Base-by-base conservation (phyloP, 148 eudicot species). In the Rhododendron ovatum region DNA sequence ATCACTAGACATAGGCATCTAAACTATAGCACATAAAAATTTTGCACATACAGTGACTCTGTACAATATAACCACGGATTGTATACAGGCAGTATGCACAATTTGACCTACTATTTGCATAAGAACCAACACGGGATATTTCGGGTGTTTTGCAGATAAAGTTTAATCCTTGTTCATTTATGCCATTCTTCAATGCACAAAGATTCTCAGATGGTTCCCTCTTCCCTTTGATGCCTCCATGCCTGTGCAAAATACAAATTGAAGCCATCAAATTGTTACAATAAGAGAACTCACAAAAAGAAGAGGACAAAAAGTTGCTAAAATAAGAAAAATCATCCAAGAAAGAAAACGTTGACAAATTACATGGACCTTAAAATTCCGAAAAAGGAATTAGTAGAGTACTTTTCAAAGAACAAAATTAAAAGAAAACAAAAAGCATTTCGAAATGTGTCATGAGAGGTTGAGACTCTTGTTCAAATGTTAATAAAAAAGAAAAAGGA, bases 211-310 rank as follows among this genome's bases (percentile, higher is more conserved):
- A 90, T 41, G 45, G 45, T 87, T 86, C 85, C 90, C 87, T 88
- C 91, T 86, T 88, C 90, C 91, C 87, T 77, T 84, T 84, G 91
- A 88, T 85, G 91, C 91, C 78, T 86, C 85, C 63, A 86, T 24
- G 89, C 93, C 92, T 91, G 91, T 91, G 88, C 87, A 41, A 89
- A 86, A 83, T 48, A 89, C 85, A 88, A 87, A 88, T 69, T 69
- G 84, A 83, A 57, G 82, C 85, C 84, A 91, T 91, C 92, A 90
- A 89, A 89, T 89, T 88, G 90, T 89, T 88, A 87, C 88, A 82
- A 71, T 82, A 33, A 85, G 80, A 61, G 35, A 67, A 10, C 6
- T 65, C 33, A n/a, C 30, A 24, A 63, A 24, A 63, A 63, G 28
- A 24, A 63, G 22, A 57, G 63, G 24, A 5, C 20, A 57, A 57